phyloP scores from a whole-genome alignment of 2,329 filamentous ascomycete genomes.

The Chrysosporium keratinophilum region DNA sequence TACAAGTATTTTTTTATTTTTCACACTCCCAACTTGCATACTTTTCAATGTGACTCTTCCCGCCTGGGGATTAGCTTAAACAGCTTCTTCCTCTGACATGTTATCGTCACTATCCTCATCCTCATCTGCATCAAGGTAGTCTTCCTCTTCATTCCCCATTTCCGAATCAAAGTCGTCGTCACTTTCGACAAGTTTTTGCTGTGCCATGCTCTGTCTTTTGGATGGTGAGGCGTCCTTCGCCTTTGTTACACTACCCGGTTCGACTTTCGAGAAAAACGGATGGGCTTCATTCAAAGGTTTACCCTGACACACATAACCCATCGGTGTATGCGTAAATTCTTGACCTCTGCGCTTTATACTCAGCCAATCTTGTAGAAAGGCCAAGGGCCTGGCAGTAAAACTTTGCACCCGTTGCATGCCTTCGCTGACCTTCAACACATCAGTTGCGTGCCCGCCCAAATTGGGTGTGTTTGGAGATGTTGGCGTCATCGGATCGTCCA shows the following conservation, averaged over 20 bases:
- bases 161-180: slow-evolving; percentile 5
- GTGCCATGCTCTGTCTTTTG: background rate
- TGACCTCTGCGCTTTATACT: slow-evolving; percentile 26
- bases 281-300: slow-evolving; percentile 21
- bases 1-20: no score
- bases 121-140: background rate
- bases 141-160: slow-evolving; percentile 2
- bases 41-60: background rate
- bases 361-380: slow-evolving; percentile 30
- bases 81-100: background rate
- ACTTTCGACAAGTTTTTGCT: background rate
- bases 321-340: slow-evolving; percentile 28
- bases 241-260: background rate
- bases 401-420: background rate
- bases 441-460: background rate
- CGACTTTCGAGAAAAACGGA: slow-evolving; percentile 21
- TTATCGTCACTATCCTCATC: background rate
- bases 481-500: background rate
- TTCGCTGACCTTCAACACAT: background rate
- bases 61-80: background rate
- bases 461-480: background rate
- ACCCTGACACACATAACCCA: slow-evolving; percentile 29
- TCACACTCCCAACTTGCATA: no score
- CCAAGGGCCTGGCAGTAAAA: slow-evolving; percentile 17
- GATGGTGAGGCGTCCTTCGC: background rate